Percentiles rank a stretch among this genome's conserved stretches.
phyloP scores from a whole-genome alignment of 768 basidiomycete species.

The Polyporus arcularius region DNA sequence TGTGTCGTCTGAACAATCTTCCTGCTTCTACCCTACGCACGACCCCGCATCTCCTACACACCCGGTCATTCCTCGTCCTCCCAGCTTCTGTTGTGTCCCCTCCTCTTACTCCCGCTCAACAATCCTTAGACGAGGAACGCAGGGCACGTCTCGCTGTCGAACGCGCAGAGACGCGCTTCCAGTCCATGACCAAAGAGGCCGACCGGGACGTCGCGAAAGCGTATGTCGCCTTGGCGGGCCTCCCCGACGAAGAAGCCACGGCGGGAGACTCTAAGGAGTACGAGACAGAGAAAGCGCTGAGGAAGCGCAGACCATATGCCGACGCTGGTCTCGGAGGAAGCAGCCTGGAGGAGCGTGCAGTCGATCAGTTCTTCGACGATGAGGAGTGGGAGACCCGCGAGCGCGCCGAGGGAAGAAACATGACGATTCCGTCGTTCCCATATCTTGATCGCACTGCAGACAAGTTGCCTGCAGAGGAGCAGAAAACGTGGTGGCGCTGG shows the following conservation, averaged over 20 bases:
- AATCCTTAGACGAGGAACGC: constrained; percentile 35
- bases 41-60: constrained; percentile 75
- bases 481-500: constrained; percentile 22
- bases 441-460: background rate
- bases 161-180: constrained; percentile 60
- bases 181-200: constrained; percentile 66
- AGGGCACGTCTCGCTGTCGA: constrained; percentile 47
- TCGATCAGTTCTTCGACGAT: constrained; percentile 65
- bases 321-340: background rate
- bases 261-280: background rate
- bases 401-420: constrained; percentile 33
- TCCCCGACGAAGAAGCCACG: constrained; percentile 17
- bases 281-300: background rate
- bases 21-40: constrained; percentile 65
- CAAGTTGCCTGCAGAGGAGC: background rate
- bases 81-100: constrained; percentile 42
- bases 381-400: constrained; percentile 62
- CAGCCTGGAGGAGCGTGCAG: constrained; percentile 49
- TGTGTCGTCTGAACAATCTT: constrained; percentile 69
- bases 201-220: constrained; percentile 68
- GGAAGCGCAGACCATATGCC: background rate
- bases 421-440: constrained; percentile 28
- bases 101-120: constrained; percentile 25
- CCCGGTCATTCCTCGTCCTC: constrained; percentile 56
- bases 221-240: constrained; percentile 68